phyloP scores from a whole-genome alignment of 75 land plant genomes.

The Chamaecyparis obtusa region DNA sequence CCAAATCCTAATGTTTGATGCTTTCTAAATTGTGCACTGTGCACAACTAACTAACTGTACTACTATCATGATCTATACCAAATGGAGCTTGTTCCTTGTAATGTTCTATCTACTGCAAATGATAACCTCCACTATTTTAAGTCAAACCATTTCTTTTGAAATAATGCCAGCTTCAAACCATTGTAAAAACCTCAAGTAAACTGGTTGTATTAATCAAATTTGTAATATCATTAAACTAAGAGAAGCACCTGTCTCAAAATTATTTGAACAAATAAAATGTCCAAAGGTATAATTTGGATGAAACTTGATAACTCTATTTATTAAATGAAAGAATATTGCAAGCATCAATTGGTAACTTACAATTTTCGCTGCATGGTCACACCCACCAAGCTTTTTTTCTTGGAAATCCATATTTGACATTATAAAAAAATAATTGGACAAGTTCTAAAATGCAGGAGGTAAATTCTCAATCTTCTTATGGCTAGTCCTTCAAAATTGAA shows the following conservation, averaged over 20 bases:
- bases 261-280: not conserved
- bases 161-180: not conserved
- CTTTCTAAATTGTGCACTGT: no score
- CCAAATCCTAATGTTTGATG: no score
- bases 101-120: no score
- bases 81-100: no score
- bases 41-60: no score
- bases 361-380: not conserved
- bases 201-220: not conserved
- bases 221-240: not conserved
- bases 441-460: not conserved
- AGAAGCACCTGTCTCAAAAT: not conserved
- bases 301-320: not conserved
- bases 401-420: not conserved
- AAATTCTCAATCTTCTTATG: not conserved
- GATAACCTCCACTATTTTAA: no score
- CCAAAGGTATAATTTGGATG: not conserved
- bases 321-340: not conserved
- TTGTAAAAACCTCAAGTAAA: not conserved
- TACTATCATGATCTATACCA: no score
- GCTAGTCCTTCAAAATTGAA: not conserved
- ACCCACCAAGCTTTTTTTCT: not conserved
- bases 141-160: no score
- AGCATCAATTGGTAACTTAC: not conserved
- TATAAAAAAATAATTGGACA: not conserved